Conservation (phyloP, 805 yeast genomes). For the Kodamaea neixiangensis region DNA sequence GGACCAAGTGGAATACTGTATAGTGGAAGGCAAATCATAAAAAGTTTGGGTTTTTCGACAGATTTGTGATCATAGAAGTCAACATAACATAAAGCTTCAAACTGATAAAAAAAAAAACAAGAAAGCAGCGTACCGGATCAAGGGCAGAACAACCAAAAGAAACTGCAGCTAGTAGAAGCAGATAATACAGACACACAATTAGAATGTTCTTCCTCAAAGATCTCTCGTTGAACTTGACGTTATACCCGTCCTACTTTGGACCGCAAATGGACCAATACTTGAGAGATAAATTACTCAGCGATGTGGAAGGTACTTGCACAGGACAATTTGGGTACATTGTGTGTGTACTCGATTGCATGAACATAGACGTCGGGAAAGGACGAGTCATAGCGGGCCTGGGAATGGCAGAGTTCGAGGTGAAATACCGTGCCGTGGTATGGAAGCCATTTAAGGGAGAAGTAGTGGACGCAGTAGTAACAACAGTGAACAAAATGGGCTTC, state of each 20-base stretch:
- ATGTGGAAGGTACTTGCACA: slow-evolving; percentile 98
- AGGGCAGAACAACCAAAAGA: neutral
- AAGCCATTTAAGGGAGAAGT: slow-evolving; percentile 99
- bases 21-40: neutral
- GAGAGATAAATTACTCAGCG: slow-evolving; percentile 85
- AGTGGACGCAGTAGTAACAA: slow-evolving; percentile 93
- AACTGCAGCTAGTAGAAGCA: slow-evolving; percentile 5
- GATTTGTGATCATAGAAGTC: neutral
- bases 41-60: neutral
- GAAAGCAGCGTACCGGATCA: neutral
- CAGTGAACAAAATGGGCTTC: slow-evolving; percentile 92
- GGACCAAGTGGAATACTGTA: neutral
- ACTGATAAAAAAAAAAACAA: neutral
- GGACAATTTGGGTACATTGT: slow-evolving; percentile 98
- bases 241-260: slow-evolving; percentile 97
- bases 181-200: neutral
- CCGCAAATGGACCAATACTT: slow-evolving; percentile 96
- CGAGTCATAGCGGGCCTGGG: slow-evolving; percentile 88
- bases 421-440: slow-evolving; percentile 96
- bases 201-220: slow-evolving; percentile 64
- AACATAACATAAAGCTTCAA: neutral
- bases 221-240: slow-evolving; percentile 84
- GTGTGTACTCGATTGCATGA: slow-evolving; percentile 92
- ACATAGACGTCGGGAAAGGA: slow-evolving; percentile 94
- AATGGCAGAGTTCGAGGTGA: slow-evolving; percentile 93